A percentile compares a stretch with the other conserved stretches of the same genome.
These are phyloP conservation scores for Boletus subcaerulescens DNA, from an alignment of 768 basidiomycete genomes.

Conservation along the genomic window DNA sequence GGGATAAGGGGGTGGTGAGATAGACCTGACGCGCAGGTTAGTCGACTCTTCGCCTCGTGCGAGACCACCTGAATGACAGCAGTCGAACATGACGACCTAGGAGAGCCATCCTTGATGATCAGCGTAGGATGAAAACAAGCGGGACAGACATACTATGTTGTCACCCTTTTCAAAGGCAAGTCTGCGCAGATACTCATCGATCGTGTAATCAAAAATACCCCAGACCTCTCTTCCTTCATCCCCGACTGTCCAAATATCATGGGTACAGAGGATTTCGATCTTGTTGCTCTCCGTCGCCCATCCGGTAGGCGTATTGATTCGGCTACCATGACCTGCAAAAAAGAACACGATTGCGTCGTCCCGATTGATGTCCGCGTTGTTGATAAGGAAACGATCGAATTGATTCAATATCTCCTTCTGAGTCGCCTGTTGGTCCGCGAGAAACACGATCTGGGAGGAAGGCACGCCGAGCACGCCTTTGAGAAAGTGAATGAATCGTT, in stretches of 20 bases:
- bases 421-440: constrained; percentile 15
- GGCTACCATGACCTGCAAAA: constrained; percentile 19
- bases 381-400: constrained; percentile 11
- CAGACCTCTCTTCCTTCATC: constrained; percentile 1
- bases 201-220: constrained; percentile 17
- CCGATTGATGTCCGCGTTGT: constrained; percentile 5
- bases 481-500: constrained; percentile 11
- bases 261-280: constrained; percentile 16
- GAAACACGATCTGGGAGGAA: constrained; percentile 9
- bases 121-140: background rate
- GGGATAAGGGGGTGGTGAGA: constrained; percentile 9
- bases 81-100: constrained; percentile 19
- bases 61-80: constrained; percentile 22
- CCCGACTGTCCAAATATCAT: constrained; percentile 5
- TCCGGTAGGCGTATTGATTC: constrained; percentile 6
- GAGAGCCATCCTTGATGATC: background rate
- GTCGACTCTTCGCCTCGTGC: background rate
- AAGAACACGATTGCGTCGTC: constrained; percentile 20
- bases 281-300: constrained; percentile 15
- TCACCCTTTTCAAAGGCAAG: constrained; percentile 19
- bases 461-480: constrained; percentile 14
- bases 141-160: constrained; percentile 12
- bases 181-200: constrained; percentile 10
- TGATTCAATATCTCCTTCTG: background rate
- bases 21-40: constrained; percentile 1